A percentile compares a stretch with the other conserved stretches of the same genome.
These are phyloP conservation scores for Tulasnella sp. DNA, from an alignment of 768 basidiomycete species.

Conservation along the genomic window DNA sequence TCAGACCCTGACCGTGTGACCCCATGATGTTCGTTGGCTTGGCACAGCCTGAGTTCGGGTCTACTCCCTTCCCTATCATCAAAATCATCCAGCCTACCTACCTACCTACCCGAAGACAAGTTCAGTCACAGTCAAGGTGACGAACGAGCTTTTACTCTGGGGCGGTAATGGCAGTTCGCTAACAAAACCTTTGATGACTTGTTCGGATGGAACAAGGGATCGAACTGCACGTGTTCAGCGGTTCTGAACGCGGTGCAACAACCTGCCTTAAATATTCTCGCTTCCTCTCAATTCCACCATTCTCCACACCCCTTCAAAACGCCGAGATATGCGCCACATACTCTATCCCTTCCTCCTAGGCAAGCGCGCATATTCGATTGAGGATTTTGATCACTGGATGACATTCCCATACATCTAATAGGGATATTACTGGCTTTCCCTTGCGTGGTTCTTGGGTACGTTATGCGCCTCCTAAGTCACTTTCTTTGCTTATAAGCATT, in stretches of 20 bases:
- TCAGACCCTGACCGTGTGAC: no score
- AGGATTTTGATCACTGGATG: not conserved
- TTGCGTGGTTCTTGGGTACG: not conserved
- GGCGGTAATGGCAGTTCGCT: not conserved
- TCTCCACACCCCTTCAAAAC: not conserved
- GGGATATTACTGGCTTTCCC: not conserved
- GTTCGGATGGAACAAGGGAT: not conserved
- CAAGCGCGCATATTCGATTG: not conserved
- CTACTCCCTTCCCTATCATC: no score
- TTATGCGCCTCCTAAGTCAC: not conserved
- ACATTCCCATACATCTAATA: not conserved
- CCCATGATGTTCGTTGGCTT: no score
- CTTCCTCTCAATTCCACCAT: not conserved
- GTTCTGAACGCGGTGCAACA: not conserved
- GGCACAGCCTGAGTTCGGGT: no score
- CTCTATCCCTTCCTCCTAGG: not conserved
- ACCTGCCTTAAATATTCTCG: not conserved
- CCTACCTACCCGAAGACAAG: no score
- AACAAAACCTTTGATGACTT: not conserved
- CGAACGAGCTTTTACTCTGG: not conserved
- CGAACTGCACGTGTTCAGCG: not conserved
- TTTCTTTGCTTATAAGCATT: not conserved
- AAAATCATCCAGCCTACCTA: no score
- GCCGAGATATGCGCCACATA: not conserved
- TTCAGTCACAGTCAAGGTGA: not conserved